Evolutionary conservation across 2,329 filamentous ascomycete genomes (phyloP), one percentile per base, ranked within the genome.

Genomic region (Magnaporthales sp.): DNA sequence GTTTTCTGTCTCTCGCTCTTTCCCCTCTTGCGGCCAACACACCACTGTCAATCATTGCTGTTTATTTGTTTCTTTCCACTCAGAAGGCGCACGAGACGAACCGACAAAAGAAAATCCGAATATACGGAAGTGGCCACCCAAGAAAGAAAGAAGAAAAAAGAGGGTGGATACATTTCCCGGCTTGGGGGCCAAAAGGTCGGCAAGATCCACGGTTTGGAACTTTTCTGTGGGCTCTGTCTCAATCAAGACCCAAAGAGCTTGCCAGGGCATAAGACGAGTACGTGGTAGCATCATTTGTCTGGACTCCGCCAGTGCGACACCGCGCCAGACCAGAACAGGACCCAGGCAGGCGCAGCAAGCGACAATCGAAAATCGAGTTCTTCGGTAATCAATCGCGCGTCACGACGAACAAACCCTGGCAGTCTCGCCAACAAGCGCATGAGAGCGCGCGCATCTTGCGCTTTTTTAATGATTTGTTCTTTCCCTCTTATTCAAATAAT

Each of bases 1-100:
- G 61, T 26, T 64, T 61, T 67, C 58, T 32, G 24, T 63, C 66
- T 56, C 26, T 31, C 51, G 32, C 31, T 65, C 24, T 27, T 31
- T 24, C 62, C 32, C 29, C 31, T 62, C 29, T 64, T 64, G 24
- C n/a, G 6, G 9, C 26, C 11, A 27, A 26, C 7, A 15, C 22
- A 30, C 60, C 30, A 9, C 10, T n/a, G 15, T 19, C n/a, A n/a
- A n/a, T n/a, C n/a, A n/a, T n/a, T n/a, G n/a, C n/a, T n/a, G n/a
- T 26, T 26, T 30, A 13, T 51, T 4, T 51, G 38, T n/a, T n/a
- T 46, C 5, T n/a, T 19, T 51, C 32, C 38, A 51, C 38, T n/a
- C 38, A 51, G 9, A 51, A 51, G 38, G 38, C 11, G 15, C 4
- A 51, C 19, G 38, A 51, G 11, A 51, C 19, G 38, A 51, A 51